Percentiles rank a stretch among this genome's conserved stretches.
phyloP scores from a whole-genome alignment of 345 rosid genomes.

The Bruguiera sexangula region DNA sequence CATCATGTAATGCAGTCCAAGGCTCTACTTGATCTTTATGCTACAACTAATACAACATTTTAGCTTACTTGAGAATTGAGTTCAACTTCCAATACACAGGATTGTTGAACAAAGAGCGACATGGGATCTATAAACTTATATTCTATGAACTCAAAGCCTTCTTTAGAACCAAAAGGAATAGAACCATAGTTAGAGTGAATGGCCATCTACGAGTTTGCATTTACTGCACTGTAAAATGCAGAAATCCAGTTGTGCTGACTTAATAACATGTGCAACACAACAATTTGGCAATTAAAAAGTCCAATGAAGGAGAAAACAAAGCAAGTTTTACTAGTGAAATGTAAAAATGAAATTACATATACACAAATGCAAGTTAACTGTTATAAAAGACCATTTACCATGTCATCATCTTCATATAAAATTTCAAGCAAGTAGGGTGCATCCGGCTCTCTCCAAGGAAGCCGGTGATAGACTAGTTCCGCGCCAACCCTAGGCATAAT shows the following conservation, averaged over 20 bases:
- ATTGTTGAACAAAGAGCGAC: too few species aligned
- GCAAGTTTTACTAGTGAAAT: too few species aligned
- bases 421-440: conserved; percentile 51
- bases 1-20: background rate
- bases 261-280: background rate
- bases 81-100: too few species aligned
- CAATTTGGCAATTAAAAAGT: background rate
- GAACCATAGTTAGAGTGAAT: background rate
- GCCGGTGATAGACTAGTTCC: conserved; percentile 64
- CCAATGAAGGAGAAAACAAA: too few species aligned
- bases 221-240: background rate
- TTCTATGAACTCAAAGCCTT: background rate
- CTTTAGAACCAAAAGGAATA: background rate
- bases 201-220: too few species aligned
- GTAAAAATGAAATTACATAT: background rate
- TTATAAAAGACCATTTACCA: conserved; percentile 40
- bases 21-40: background rate
- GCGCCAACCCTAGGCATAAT: conserved; percentile 48
- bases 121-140: too few species aligned
- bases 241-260: background rate
- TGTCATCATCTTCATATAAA: conserved; percentile 65
- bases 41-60: background rate
- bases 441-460: conserved; percentile 89
- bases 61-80: background rate
- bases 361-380: background rate